phyloP scores from a whole-genome alignment of 345 rosid species.

The Moricandia moricandioides region DNA sequence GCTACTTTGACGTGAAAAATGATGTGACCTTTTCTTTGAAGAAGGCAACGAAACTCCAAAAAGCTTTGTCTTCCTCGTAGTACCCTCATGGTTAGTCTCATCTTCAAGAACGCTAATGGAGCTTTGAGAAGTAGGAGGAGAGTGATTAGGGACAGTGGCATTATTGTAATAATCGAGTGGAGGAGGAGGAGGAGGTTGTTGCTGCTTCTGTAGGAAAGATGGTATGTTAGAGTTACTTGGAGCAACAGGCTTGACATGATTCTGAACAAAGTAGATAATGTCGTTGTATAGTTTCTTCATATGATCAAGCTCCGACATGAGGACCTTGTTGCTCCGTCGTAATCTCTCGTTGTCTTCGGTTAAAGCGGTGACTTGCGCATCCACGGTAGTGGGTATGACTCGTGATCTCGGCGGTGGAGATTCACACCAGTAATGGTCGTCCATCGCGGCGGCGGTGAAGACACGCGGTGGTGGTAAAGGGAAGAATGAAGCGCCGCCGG shows the following conservation, averaged over 20 bases:
- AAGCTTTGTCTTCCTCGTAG: slow-evolving; percentile 50
- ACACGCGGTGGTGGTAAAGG: slow-evolving; percentile 46
- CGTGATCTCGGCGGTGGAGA: slow-evolving; percentile 41
- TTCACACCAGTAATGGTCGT: slow-evolving; percentile 58
- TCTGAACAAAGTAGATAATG: slow-evolving; percentile 42
- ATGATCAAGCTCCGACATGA: slow-evolving; percentile 79
- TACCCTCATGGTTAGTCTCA: slow-evolving; percentile 15
- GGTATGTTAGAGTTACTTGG: slow-evolving; percentile 61
- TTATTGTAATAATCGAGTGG: slow-evolving; percentile 31
- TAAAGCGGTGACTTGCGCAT: slow-evolving; percentile 52
- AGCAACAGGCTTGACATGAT: slow-evolving; percentile 77
- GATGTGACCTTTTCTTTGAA: slow-evolving; percentile 65
- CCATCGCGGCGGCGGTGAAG: slow-evolving; percentile 58
- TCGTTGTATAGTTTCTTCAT: slow-evolving; percentile 80
- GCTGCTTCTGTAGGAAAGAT: slow-evolving; percentile 42
- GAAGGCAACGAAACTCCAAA: slow-evolving; percentile 70
- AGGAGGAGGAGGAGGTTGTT: slow-evolving; percentile 26
- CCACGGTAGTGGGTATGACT: slow-evolving; percentile 1
- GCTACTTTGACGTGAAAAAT: slow-evolving; percentile 43
- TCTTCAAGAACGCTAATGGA: slow-evolving; percentile 32
- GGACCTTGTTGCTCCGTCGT: slow-evolving; percentile 67
- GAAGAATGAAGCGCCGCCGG: slow-evolving; percentile 46
- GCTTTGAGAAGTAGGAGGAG: slow-evolving; percentile 39
- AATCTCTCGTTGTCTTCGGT: slow-evolving; percentile 83
- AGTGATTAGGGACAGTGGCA: slow-evolving; percentile 19